Evolutionary conservation across 306 rosid species (phyloP), one percentile per base, ranked within the genome.

Genomic region (Amphicarpaea edgeworthii): DNA sequence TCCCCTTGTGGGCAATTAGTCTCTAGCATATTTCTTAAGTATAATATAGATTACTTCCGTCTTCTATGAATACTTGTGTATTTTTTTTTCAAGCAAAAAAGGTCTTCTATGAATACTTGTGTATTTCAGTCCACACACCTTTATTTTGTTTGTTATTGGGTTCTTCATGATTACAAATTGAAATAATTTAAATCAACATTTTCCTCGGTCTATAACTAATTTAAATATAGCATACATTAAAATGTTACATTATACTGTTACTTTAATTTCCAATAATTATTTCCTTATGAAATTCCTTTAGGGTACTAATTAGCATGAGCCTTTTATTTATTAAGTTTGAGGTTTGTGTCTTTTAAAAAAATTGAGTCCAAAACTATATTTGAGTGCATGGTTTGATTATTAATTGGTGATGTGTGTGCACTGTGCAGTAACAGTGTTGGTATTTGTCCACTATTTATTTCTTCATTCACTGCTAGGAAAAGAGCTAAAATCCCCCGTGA

Each of bases 81-180:
- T 66, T 46, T 58, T n/a, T n/a, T n/a, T n/a, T n/a, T n/a, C n/a
- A n/a, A n/a, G n/a, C n/a, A n/a, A n/a, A n/a, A n/a, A n/a, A n/a
- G n/a, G 42, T 68, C 12, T 65, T 23, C 28, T 50, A 6, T 16
- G 23, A 21, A 15, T 37, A 7, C 40, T 12, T 3, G 12, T 12
- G 14, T 73, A 40, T 66, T 46, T 58, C 38, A 19, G 55, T 53
- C 37, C 65, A n/a, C 61, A 6, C 46, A 50, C 60, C 14, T 23
- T 72, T 32, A 28, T 77, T 47, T 26, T 28, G 26, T 20, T 16
- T 8, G 16, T 47, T 57, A 15, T 30, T 19, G 55, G 37, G 38
- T 73, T 28, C 16, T 50, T 70, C 73, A 26, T 14, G 26, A 40
- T 79, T 58, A 24, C 58, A 47, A 45, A 37, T 32, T 53, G 63